Conservation (phyloP, 345 rosid species). For the Citrus trifoliata region DNA sequence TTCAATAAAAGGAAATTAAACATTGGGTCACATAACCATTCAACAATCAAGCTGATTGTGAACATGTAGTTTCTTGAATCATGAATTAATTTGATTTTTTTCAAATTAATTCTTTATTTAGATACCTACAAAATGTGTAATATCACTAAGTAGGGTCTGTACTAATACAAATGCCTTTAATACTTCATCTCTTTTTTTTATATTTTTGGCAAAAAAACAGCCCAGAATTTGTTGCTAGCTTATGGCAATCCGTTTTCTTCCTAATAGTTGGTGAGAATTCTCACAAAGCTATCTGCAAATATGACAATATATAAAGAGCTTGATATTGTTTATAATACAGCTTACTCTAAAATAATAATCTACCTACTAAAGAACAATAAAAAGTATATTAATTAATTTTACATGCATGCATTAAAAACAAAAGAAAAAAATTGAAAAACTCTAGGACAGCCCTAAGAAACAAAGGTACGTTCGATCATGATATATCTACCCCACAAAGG, state of each 20-base stretch:
- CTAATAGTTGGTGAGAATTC: neutral
- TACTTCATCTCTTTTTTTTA: neutral
- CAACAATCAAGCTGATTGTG: neutral
- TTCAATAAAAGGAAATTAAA: neutral
- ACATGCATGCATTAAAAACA: conserved; percentile 15
- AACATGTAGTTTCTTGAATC: neutral
- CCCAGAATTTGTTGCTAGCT: neutral
- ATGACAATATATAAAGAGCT: neutral
- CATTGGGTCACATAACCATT: neutral
- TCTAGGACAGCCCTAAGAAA: conserved; percentile 22
- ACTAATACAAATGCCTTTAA: neutral
- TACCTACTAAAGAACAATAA: neutral
- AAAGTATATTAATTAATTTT: neutral
- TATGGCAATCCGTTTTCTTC: neutral
- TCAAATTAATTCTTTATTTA: neutral
- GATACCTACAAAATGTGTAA: neutral
- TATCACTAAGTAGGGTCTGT: neutral
- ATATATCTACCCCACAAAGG: conserved; percentile 41
- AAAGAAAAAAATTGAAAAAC: neutral
- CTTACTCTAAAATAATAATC: neutral
- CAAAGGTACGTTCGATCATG: conserved; percentile 37
- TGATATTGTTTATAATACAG: neutral
- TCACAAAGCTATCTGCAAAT: neutral
- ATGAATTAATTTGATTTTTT: neutral
- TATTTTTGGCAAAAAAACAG: neutral